A percentile compares a stretch with the other conserved stretches of the same genome.
phyloP scores from a whole-genome alignment of 768 basidiomycete species.

The Boletales sp. region DNA sequence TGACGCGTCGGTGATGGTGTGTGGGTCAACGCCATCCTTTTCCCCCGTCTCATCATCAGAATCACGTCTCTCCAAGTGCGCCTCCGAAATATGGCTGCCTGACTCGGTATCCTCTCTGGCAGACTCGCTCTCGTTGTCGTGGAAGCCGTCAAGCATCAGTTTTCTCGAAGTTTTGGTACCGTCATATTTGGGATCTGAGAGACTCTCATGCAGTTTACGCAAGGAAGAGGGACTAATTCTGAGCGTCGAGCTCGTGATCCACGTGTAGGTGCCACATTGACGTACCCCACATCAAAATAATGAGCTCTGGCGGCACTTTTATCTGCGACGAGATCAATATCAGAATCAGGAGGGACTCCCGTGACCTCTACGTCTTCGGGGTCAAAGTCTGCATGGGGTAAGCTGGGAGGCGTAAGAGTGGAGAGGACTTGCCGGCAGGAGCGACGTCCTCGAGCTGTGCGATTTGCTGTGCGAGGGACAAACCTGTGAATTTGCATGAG shows the following conservation, averaged over 20 bases:
- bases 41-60: conserved; percentile 11
- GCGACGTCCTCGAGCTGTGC: conserved; percentile 71
- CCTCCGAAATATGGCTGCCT: conserved; percentile 21
- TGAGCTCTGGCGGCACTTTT: conserved; percentile 56
- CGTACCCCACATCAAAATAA: conserved; percentile 81
- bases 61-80: not conserved
- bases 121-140: conserved; percentile 9
- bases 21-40: conserved; percentile 7
- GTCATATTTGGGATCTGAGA: conserved; percentile 77
- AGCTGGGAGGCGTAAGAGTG: conserved; percentile 4
- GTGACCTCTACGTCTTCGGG: conserved; percentile 60
- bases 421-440: conserved; percentile 52
- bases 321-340: conserved; percentile 29
- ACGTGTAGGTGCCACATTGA: conserved; percentile 20
- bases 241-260: conserved; percentile 3
- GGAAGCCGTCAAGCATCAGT: conserved; percentile 42
- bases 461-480: conserved; percentile 77
- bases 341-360: conserved; percentile 39
- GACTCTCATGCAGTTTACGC: conserved; percentile 58
- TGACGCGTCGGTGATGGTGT: conserved; percentile 14
- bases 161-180: conserved; percentile 63
- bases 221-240: conserved; percentile 60
- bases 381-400: conserved; percentile 55
- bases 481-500: conserved; percentile 27
- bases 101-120: conserved; percentile 13